Conservation (phyloP, 768 basidiomycete species). For the Psilocybe cubensis region DNA sequence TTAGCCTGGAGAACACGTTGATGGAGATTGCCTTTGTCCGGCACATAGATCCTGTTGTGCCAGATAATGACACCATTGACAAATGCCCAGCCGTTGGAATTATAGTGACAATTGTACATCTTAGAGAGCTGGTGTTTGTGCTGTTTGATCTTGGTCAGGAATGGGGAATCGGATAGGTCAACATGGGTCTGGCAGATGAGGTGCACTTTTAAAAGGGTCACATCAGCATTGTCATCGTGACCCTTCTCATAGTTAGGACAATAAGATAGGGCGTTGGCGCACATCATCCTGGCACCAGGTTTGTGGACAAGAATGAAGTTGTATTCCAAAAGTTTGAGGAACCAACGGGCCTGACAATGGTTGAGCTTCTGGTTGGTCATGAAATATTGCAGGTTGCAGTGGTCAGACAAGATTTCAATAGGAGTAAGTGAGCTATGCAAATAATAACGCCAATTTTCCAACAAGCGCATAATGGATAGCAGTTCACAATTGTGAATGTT, state of each 20-base stretch:
- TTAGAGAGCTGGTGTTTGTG: too few species aligned
- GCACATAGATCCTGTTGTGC: neutral
- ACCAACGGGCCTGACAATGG: conserved; percentile 46
- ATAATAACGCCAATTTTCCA: conserved; percentile 30
- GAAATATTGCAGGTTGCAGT: conserved; percentile 7
- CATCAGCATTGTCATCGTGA: too few species aligned
- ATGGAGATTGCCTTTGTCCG: neutral
- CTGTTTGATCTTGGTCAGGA: too few species aligned
- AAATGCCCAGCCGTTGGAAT: too few species aligned
- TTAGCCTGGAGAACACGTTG: neutral
- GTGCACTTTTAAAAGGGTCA: too few species aligned
- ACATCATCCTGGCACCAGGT: conserved; percentile 22
- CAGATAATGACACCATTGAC: too few species aligned
- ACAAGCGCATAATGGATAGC: conserved; percentile 44
- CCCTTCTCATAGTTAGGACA: conserved; percentile 18
- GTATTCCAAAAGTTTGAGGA: conserved; percentile 33
- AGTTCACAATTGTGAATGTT: conserved; percentile 50
- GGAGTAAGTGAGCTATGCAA: conserved; percentile 19
- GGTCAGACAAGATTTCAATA: conserved; percentile 17
- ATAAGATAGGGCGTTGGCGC: too few species aligned
- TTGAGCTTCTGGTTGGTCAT: conserved; percentile 29
- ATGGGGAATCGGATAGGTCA: too few species aligned
- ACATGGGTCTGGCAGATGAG: too few species aligned
- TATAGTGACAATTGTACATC: too few species aligned
- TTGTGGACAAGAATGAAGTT: conserved; percentile 33